Evolutionary conservation across 495 filamentous ascomycete species (phyloP), one percentile per base, ranked within the genome.

Genomic region (Penicillium salamii): DNA sequence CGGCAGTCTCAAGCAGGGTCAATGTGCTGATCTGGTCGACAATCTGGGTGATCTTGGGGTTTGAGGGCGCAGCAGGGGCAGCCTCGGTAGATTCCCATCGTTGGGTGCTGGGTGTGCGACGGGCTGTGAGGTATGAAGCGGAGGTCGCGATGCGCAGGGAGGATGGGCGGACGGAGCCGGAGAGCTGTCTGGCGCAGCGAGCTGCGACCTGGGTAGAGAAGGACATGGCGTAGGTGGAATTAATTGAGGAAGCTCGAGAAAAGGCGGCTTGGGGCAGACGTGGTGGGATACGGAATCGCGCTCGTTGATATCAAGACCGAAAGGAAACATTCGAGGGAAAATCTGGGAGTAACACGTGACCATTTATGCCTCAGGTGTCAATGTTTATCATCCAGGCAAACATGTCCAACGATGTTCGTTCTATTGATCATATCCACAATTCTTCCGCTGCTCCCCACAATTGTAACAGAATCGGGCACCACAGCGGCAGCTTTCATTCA

Each of bases 21-120:
- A 99, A 87, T 84, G 90, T 84, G 71, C 91, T 91, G 65, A 99
- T 97, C 69, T 97, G 91, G 71, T 97, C 93, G 50, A 99, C 93
- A 59, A 99, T 97, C 42, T 79, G 80, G 42, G 82, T 58, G 58
- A 99, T 93, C 79, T 97, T 97, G 21, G 93, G 89, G 70, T 86
- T 91, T 38, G 69, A 53, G 48, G 79, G 68, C 15, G 79, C 65
- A 47, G 79, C 78, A 46, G 80, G 77, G 44, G 86, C 82, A 42
- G 89, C 64, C 55, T 74, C 67, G 43, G 72, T 74, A 23, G 73
- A 75, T 59, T 77, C 67, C 67, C 70, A 75, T 66, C 71, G 65
- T 55, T 70, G 70, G 60, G 61, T 55, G 55, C 50, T 61, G 49
- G 67, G 55, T 54, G 69, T 72, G 63, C 69, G 61, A 58, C 65